These are phyloP conservation scores for Mortierella sp. DNA, from an alignment of 371 early-diverging fungal species.

Conservation along the genomic window DNA sequence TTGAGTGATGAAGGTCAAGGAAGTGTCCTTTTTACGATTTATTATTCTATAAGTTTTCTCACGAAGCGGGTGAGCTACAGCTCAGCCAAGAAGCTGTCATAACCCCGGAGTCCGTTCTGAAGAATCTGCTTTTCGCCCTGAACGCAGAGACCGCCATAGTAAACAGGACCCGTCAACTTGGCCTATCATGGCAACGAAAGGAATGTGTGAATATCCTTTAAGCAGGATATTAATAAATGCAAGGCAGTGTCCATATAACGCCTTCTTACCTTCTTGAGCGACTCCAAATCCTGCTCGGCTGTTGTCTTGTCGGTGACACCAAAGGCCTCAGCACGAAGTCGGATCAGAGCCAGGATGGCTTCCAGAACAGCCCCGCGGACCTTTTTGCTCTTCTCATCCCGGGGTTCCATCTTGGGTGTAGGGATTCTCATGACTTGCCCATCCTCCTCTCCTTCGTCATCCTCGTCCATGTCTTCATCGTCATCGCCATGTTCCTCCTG, in stretches of 20 bases:
- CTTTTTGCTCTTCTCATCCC: conserved; percentile 52
- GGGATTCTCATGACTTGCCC: conserved; percentile 6
- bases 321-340: conserved; percentile 57
- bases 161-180: conserved; percentile 38
- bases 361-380: conserved; percentile 54
- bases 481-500: conserved; percentile 53
- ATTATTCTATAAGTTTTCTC: not conserved
- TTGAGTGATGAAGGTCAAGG: too few species aligned
- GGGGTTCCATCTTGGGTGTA: conserved; percentile 15
- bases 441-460: conserved; percentile 44
- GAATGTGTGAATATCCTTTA: not conserved
- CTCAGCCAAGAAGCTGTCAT: conserved; percentile 52
- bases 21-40: too few species aligned
- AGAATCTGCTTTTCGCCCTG: conserved; percentile 61
- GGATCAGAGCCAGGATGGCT: conserved; percentile 55
- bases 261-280: conserved; percentile 41
- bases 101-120: conserved; percentile 57
- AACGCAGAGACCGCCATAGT: conserved; percentile 49
- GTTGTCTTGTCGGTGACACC: conserved; percentile 47
- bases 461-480: conserved; percentile 49
- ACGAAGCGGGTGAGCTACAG: conserved; percentile 2
- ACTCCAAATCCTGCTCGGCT: conserved; percentile 41
- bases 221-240: not conserved
- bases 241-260: not conserved
- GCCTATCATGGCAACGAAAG: conserved; percentile 17